Evolutionary conservation across 495 filamentous ascomycete genomes (phyloP).

Genomic region (Niebla homalea): DNA sequence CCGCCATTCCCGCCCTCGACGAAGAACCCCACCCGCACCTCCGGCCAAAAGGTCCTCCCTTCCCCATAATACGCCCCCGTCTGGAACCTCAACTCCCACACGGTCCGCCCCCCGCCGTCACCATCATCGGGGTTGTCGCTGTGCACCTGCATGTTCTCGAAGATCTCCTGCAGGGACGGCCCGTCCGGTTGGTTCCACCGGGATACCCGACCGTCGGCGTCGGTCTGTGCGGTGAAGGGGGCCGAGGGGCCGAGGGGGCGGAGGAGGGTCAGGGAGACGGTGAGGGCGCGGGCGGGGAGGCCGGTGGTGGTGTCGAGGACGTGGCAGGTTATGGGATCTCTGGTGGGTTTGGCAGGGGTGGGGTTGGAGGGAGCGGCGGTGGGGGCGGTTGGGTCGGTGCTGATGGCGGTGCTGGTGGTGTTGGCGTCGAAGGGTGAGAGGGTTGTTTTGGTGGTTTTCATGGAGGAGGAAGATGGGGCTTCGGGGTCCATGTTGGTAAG

Average conservation of each 20-base stretch:
- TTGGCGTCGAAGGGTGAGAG: constrained; percentile 68
- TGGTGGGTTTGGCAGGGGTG: constrained; percentile 41
- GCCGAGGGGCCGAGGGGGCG: constrained; percentile 18
- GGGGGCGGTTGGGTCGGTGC: constrained; percentile 17
- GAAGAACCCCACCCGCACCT: constrained; percentile 77
- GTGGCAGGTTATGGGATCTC: constrained; percentile 69
- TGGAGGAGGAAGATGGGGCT: constrained; percentile 36
- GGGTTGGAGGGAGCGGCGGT: constrained; percentile 45
- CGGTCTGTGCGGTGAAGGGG: constrained; percentile 54
- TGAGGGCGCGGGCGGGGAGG: constrained; percentile 43
- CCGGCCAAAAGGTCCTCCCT: constrained; percentile 73
- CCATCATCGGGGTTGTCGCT: not conserved
- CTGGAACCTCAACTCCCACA: constrained; percentile 68
- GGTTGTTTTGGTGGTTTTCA: constrained; percentile 44
- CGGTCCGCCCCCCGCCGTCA: constrained; percentile 24
- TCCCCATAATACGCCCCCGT: constrained; percentile 65
- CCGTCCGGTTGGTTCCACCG: constrained; percentile 44
- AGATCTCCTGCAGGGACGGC: constrained; percentile 25
- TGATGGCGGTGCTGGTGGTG: too few relatives aligned
- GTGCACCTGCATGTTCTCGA: constrained; percentile 24
- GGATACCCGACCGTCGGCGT: constrained; percentile 75
- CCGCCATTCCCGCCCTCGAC: constrained; percentile 42
- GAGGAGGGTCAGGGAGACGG: constrained; percentile 40
- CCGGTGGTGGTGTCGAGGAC: constrained; percentile 57
- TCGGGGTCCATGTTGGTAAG: constrained; percentile 18